Conservation (phyloP, 73 alveolate species). For the Blepharisma stoltei region DNA sequence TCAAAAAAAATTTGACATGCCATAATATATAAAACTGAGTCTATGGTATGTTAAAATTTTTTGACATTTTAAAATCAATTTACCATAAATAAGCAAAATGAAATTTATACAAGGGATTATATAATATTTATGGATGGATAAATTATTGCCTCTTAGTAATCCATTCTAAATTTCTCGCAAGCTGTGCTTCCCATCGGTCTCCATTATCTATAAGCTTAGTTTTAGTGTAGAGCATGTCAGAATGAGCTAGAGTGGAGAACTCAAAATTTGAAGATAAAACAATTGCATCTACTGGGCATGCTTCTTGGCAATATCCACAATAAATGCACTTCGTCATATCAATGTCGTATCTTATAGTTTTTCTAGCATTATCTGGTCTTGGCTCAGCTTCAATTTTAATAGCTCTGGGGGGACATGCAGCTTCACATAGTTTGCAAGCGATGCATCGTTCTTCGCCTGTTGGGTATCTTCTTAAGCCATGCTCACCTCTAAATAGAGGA, state of each 20-base stretch:
- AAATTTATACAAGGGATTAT: too few relatives aligned
- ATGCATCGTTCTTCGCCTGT: conserved; percentile 93
- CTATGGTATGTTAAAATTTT: too few relatives aligned
- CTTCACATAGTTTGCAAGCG: conserved; percentile 88
- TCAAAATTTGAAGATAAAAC: conserved; percentile 80
- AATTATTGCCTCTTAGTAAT: conserved; percentile 26
- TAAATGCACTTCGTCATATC: conserved; percentile 88
- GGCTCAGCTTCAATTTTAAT: conserved; percentile 88
- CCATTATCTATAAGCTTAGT: conserved; percentile 79
- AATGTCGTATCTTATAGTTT: conserved; percentile 83
- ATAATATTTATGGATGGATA: too few relatives aligned
- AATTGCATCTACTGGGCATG: conserved; percentile 94
- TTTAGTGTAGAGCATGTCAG: conserved; percentile 76
- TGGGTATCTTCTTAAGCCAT: conserved; percentile 87
- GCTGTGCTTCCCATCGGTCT: conserved; percentile 86
- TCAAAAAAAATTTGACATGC: too few relatives aligned
- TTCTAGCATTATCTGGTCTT: conserved; percentile 87
- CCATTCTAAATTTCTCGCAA: conserved; percentile 84
- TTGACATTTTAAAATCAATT: too few relatives aligned
- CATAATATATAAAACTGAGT: too few relatives aligned
- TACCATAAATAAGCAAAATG: too few relatives aligned
- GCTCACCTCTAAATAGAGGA: conserved; percentile 91
- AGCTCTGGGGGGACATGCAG: conserved; percentile 90
- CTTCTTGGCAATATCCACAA: conserved; percentile 89
- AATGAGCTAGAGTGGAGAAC: conserved; percentile 66